Base-by-base conservation (phyloP, 2,329 filamentous ascomycete species). In the Clarireedia sp. region DNA sequence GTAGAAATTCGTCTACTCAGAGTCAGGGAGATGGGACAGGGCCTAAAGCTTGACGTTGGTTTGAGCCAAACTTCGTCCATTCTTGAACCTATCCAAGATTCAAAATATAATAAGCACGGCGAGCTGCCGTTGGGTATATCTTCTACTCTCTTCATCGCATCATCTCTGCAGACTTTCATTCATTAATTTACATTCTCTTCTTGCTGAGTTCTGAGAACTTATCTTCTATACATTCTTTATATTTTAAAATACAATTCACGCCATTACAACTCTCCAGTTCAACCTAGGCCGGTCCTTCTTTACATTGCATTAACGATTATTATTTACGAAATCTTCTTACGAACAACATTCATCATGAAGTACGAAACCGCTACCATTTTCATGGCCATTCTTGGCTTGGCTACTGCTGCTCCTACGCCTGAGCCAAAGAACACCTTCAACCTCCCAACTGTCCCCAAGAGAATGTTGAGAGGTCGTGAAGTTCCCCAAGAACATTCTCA, bases 401-500 rank as follows among this genome's bases (percentile, higher is more conserved):
- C 62, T 17, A 57, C 60, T n/a, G 65, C 68, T 26, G 65, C 65
- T 43, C 67, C 67, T 37, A 57, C 59, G 17, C 58, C 60, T 46
- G 56, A 54, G 8, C 38, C 63, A 12, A 63, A 63, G 46, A 63
- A 63, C 55, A 59, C 57, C 7, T 65, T 63, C 60, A 44, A 5
- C 6, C 14, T 44, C 16, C 53, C 52, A 24, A 44, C 57, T 23
- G 52, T 64, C 53, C 60, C 63, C 14, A 58, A 69, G 63, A 51
- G 68, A 67, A 60, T 70, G 48, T 54, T 67, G 40, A 56, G 59
- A 40, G 57, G 59, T 12, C 77, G 77, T 61, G 76, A 82, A 65
- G 78, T 81, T 56, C 79, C 79, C 24, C 78, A 81, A 64, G 79
- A 82, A 60, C 77, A 81, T 63, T 77, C 78, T 10, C 79, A 82